A percentile compares a stretch with the other conserved stretches of the same genome.
These are phyloP conservation scores for Apophysomyces variabilis DNA, from an alignment of 371 early-diverging fungal genomes.

Conservation along the genomic window DNA sequence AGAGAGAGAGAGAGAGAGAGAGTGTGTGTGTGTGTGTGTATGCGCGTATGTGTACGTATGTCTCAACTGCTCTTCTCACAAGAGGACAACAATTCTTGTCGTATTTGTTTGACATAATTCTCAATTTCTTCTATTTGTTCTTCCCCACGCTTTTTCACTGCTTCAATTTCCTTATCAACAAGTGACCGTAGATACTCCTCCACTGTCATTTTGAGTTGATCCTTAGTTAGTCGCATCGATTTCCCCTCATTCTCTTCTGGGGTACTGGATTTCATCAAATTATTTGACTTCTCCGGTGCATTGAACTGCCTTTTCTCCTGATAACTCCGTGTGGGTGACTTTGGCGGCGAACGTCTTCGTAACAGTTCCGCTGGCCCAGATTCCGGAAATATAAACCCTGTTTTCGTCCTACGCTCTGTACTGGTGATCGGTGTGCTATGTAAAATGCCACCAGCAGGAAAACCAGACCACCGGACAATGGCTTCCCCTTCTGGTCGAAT, in stretches of 20 bases:
- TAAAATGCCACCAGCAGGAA: background rate
- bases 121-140: slow-evolving; percentile 5
- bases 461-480: background rate
- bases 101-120: slow-evolving; percentile 2
- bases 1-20: background rate
- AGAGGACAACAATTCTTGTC: slow-evolving; percentile 4
- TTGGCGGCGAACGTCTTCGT: slow-evolving; percentile 4
- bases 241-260: background rate
- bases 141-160: slow-evolving; percentile 7
- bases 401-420: background rate
- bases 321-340: slow-evolving; percentile 5
- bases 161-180: slow-evolving; percentile 8
- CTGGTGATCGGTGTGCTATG: slow-evolving; percentile 4
- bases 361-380: background rate
- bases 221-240: background rate
- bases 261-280: background rate
- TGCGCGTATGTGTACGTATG: too few species aligned
- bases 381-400: slow-evolving; percentile 1
- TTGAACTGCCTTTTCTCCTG: slow-evolving; percentile 3
- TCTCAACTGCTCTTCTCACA: background rate
- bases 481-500: background rate
- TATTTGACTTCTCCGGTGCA: background rate
- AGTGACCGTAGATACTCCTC: slow-evolving; percentile 13
- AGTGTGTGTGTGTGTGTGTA: background rate
- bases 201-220: slow-evolving; percentile 18